These are phyloP conservation scores for Hypocrella siamensis DNA, from an alignment of 2,329 filamentous ascomycete species.

Conservation along the genomic window DNA sequence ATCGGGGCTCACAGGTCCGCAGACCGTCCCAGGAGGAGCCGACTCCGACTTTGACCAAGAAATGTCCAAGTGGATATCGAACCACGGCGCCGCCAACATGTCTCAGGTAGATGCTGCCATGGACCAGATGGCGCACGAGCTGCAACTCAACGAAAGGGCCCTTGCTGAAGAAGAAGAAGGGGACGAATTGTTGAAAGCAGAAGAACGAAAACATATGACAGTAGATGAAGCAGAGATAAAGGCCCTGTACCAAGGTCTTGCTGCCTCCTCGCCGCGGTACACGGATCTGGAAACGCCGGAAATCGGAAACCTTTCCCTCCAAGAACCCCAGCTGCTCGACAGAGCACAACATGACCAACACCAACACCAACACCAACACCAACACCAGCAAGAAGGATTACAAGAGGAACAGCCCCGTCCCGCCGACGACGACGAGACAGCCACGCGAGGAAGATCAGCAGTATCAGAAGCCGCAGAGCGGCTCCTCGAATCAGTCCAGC, in stretches of 20 bases:
- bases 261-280: slow-evolving; percentile 5
- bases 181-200: not conserved
- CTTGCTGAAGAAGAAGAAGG: not conserved
- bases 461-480: slow-evolving; percentile 26
- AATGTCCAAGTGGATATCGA: slow-evolving; percentile 24
- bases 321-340: slow-evolving; percentile 1
- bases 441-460: slow-evolving; percentile 13
- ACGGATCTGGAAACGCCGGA: slow-evolving; percentile 16
- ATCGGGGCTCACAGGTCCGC: slow-evolving; percentile 10
- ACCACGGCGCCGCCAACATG: slow-evolving; percentile 16
- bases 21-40: slow-evolving; percentile 7
- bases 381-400: slow-evolving; percentile 3
- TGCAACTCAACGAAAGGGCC: slow-evolving; percentile 17
- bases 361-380: slow-evolving; percentile 7
- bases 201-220: too few species aligned
- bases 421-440: not conserved
- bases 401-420: not conserved
- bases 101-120: slow-evolving; percentile 25
- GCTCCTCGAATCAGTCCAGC: slow-evolving; percentile 25
- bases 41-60: slow-evolving; percentile 23
- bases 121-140: slow-evolving; percentile 25
- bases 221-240: too few species aligned
- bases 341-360: slow-evolving; percentile 1
- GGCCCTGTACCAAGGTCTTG: not conserved
- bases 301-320: slow-evolving; percentile 16